Base-by-base conservation (phyloP, 129 eudicot genomes). In the Centella asiatica region DNA sequence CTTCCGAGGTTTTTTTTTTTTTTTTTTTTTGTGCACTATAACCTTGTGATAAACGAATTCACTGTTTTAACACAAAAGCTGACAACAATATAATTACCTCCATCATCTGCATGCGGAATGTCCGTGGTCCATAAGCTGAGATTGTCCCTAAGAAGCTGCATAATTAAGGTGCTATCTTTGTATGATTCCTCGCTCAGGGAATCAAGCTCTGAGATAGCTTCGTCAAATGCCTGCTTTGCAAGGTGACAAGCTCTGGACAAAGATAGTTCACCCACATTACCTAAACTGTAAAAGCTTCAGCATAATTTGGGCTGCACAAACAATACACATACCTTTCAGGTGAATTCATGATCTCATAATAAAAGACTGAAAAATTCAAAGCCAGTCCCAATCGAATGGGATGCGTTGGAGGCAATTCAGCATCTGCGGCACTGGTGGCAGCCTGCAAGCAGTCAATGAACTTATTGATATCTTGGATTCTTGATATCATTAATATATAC, bases 341-440 rank as follows among this genome's bases (percentile, higher is more conserved):
- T n/a, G n/a, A n/a, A n/a, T n/a, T n/a, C n/a, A n/a, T n/a, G n/a
- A n/a, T n/a, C 23, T 69, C 74, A 60, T 69, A 69, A 69, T 72
- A 64, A 51, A 72, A 72, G 49, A 64, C 71, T 12, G 76, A 72
- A 70, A 64, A 72, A 72, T 72, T 72, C 69, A 72, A 56, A 28
- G 70, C 70, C 70, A 72, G 51, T 23, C 70, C 70, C 71, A 72
- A 42, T n/a, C 70, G 71, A 19, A 72, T 72, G 32, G 76, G 76
- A 34, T 72, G 70, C 11, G 76, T 72, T 10, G 71, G 65, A 26
- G 76, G 67, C 17, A 72, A 72, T 1, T 72, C 70, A 44, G 66
- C 42, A 47, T 72, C 65, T 20, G 70, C 70, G 0, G 71, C 29
- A 23, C 58, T 45, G 20, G 65, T 46, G 10, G 70, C 76, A 8